Base-by-base conservation (phyloP, 192 early-diverging fungal species). In the Umbelopsis sp. region DNA sequence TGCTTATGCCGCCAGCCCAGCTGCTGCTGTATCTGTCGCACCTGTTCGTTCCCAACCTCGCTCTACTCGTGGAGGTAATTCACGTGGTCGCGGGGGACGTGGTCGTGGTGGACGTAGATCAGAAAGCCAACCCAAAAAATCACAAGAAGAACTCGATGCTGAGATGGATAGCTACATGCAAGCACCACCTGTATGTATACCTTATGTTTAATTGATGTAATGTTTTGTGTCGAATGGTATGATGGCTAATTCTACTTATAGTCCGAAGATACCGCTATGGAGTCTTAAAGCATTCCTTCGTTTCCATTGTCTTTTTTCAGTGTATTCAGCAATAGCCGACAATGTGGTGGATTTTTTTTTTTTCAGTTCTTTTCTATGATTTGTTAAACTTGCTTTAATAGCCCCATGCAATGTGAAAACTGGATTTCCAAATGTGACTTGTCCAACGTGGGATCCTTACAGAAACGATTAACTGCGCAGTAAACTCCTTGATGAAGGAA, bases 151-250 rank as follows among this genome's bases (percentile, higher is more conserved):
- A 50, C 62, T 87, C 56, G 85, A 87, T 78, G 83, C 83, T 38
- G 85, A 87, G 54, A 84, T 87, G 85, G 85, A 87, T 44, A 78
- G 75, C 17, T 87, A 87, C 50, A 87, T 87, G 85, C 73, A 75
- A 62, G 56, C 56, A 20, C 56, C 56, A 62, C 56, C 56, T 8
- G 56, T 62, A 62, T 12, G 56, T 54, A 49, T 21, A n/a, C 47
- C 38, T 41, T 5, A 49, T 49, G 47, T n/a, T 49, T 17, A 24
- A 54, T 25, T 5, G 10, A 54, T 54, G 2, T n/a, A n/a, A n/a
- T n/a, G n/a, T n/a, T n/a, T n/a, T n/a, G n/a, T 29, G 52, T 6
- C 24, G 14, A 62, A 14, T 20, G 24, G 7, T 25, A n/a, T 6
- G 25, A 53, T 2, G 24, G 8, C 12, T 25, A 53, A 53, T 22